phyloP scores from a whole-genome alignment of 2,329 filamentous ascomycete genomes.

The Claviceps sp. region DNA sequence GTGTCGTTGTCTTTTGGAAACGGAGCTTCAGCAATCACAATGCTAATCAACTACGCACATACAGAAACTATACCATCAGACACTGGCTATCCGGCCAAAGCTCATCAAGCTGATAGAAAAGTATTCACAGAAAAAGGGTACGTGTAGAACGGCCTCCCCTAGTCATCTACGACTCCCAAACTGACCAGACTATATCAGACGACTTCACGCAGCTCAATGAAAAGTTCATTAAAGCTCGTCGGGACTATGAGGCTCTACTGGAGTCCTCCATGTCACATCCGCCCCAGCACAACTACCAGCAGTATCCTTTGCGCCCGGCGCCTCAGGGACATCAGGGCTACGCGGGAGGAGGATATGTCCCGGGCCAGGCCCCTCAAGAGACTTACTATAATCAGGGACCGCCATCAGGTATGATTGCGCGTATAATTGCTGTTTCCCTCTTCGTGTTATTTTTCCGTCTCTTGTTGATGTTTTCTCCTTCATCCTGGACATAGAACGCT shows the following conservation, averaged over 20 bases:
- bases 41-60: constrained; percentile 16
- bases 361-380: constrained; percentile 38
- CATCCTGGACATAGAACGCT: too few species aligned
- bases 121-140: constrained; percentile 98
- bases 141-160: not conserved
- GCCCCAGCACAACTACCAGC: constrained; percentile 64
- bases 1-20: too few species aligned
- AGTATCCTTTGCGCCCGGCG: constrained; percentile 45
- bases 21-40: not conserved
- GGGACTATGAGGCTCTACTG: constrained; percentile 91
- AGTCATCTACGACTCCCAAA: too few species aligned
- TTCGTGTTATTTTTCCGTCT: too few species aligned
- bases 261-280: constrained; percentile 95
- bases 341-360: constrained; percentile 25
- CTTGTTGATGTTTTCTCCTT: too few species aligned
- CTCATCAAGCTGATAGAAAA: constrained; percentile 97
- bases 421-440: too few species aligned
- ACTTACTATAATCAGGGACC: constrained; percentile 53
- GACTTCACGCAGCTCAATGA: constrained; percentile 98
- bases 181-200: constrained; percentile 38
- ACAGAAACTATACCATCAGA: constrained; percentile 77
- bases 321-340: constrained; percentile 35
- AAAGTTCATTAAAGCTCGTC: constrained; percentile 96
- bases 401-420: constrained; percentile 14
- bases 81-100: constrained; percentile 86